phyloP scores from a whole-genome alignment of 2,329 filamentous ascomycete genomes.

The Cladobotryum protrusum region DNA sequence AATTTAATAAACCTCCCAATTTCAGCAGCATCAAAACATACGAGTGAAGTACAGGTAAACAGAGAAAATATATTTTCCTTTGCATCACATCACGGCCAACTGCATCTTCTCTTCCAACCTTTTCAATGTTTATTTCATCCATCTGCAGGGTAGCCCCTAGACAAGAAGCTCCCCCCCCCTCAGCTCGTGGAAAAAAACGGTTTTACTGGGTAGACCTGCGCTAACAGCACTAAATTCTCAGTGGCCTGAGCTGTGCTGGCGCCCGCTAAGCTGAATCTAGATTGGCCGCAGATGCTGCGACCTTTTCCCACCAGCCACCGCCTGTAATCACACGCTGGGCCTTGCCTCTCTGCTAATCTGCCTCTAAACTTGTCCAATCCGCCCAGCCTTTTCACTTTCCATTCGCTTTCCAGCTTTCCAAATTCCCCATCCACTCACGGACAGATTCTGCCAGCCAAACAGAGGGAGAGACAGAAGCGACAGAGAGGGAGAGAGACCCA shows the following conservation, averaged over 20 bases:
- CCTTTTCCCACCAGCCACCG: conserved; percentile 9
- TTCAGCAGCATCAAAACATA: too few relatives aligned
- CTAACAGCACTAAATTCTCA: not conserved
- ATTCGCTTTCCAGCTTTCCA: not conserved
- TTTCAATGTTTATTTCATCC: too few relatives aligned
- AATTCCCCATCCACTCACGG: not conserved
- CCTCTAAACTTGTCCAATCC: not conserved
- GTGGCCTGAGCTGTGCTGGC: not conserved
- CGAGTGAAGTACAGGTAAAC: too few relatives aligned
- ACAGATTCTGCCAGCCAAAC: conserved; percentile 1
- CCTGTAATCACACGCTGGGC: not conserved
- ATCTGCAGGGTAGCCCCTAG: too few relatives aligned
- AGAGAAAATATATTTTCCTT: too few relatives aligned
- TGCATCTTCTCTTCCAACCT: too few relatives aligned
- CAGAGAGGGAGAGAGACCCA: not conserved
- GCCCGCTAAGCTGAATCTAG: not conserved
- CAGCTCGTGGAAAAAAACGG: not conserved
- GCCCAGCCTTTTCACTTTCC: conserved; percentile 13
- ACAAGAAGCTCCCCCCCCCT: not conserved
- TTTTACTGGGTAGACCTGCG: conserved; percentile 1
- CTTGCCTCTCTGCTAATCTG: not conserved
- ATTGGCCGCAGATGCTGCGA: not conserved
- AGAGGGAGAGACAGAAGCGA: not conserved
- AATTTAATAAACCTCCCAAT: too few relatives aligned
- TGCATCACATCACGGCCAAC: too few relatives aligned